Evolutionary conservation across 164 flowering plant genomes (phyloP).

Genomic region (Cinnamomum micranthum): DNA sequence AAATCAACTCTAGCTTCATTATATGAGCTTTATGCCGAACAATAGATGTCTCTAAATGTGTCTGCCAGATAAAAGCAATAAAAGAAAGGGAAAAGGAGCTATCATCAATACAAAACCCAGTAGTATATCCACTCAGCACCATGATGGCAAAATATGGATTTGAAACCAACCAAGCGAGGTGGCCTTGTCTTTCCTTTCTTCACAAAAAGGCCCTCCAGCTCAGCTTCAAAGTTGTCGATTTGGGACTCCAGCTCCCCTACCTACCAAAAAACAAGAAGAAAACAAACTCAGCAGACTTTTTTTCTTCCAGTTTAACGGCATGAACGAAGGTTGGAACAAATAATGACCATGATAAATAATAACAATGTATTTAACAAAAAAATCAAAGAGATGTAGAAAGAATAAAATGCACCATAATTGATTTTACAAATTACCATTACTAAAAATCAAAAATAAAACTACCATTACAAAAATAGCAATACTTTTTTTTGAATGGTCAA

Average conservation of each 20-base stretch:
- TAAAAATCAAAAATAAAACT: background rate
- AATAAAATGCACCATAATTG: background rate
- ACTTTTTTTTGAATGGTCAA: background rate
- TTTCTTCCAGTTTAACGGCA: background rate
- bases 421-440: background rate
- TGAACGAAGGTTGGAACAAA: background rate
- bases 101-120: background rate
- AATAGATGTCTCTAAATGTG: slow-evolving; percentile 89
- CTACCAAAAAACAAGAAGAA: slow-evolving; percentile 29
- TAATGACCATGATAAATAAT: too few relatives aligned
- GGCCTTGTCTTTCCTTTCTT: slow-evolving; percentile 98
- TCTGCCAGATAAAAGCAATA: slow-evolving; percentile 33
- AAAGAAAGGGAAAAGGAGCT: too few relatives aligned
- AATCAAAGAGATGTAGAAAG: background rate
- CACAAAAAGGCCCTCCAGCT: slow-evolving; percentile 83
- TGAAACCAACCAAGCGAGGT: slow-evolving; percentile 75
- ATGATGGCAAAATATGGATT: background rate
- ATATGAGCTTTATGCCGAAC: slow-evolving; percentile 92
- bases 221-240: slow-evolving; percentile 94
- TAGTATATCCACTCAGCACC: background rate
- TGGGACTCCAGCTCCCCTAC: slow-evolving; percentile 91
- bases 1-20: slow-evolving; percentile 84
- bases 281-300: background rate
- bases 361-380: background rate
- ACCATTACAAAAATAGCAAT: background rate